These are phyloP conservation scores for Vaccinium myrtillus DNA, from an alignment of 148 eudicot species.

Conservation along the genomic window DNA sequence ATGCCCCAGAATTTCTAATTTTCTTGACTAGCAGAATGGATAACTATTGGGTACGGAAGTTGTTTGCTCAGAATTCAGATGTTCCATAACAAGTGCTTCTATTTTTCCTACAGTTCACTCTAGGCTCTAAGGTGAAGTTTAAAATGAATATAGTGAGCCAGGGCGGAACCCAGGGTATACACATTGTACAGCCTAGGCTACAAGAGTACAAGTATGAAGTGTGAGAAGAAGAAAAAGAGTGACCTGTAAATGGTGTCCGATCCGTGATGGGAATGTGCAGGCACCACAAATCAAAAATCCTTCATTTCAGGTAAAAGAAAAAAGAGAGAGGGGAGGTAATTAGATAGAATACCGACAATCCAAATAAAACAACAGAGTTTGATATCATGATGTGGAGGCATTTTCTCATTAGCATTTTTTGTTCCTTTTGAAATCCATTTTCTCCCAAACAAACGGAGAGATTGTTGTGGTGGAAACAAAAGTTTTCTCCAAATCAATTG, in stretches of 20 bases:
- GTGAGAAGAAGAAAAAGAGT: neutral
- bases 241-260: conserved; percentile 57
- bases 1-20: neutral
- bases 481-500: too few species aligned
- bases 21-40: too few species aligned
- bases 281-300: conserved; percentile 63
- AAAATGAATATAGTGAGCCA: neutral
- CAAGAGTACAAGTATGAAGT: neutral
- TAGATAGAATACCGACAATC: neutral
- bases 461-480: too few species aligned
- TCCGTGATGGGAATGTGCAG: conserved; percentile 57
- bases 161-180: neutral
- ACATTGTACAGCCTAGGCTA: neutral
- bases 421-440: neutral
- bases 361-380: neutral
- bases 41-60: neutral
- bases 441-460: neutral
- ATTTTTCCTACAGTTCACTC: neutral
- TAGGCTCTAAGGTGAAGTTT: neutral
- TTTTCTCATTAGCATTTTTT: neutral
- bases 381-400: neutral
- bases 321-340: neutral
- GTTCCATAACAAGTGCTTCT: neutral
- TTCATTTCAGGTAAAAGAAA: conserved; percentile 23
- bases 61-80: neutral